Evolutionary conservation across 495 filamentous ascomycete genomes (phyloP), one percentile per base, ranked within the genome.

Genomic region (Hypomontagnella monticulosa): DNA sequence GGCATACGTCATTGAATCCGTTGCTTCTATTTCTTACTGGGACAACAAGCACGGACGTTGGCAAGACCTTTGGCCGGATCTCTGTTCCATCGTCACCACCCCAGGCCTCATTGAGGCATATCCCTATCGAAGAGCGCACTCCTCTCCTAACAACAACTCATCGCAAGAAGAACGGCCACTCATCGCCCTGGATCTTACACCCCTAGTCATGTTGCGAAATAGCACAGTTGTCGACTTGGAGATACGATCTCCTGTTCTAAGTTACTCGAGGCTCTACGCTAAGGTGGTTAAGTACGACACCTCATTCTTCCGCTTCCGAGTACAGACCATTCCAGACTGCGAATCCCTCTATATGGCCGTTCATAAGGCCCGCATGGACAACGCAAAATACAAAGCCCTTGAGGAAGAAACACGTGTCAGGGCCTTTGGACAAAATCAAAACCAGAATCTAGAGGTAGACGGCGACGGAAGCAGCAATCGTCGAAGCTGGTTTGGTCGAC

Each of bases 221-320:
- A 93, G 93, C 50, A 97, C 91, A 15, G 93, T 90, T 16, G 83
- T 98, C 32, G 95, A 99, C 72, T 93, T 99, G 49, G 93, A 94
- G 47, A 92, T 99, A 67, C 87, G 91, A 42, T 97, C 93, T 9
- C 89, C 88, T 11, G 92, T 88, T 12, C 49, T 73, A 23, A 71
- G 63, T 40, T 73, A 73, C 50, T 71, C 86, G 4, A 87, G 87
- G 32, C 92, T 91, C 1, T 85, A 86, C 57, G 81, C 93, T 33
- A 85, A 84, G n/a, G 82, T 86, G 46, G 88, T 84, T 61, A 92
- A 91, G 69, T 87, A 92, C 61, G 92, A 94, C 83, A 75, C 76
- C 4, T 75, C 60, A 37, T 80, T 80, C 72, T 83, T 82, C 70
- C 79, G 81, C 23, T 93, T 97, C 80, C 91, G 96, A n/a, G 91